These are phyloP conservation scores for Cryptococcus sp. DNA, from an alignment of 1,284 basidiomycete genomes.

Conservation along the genomic window DNA sequence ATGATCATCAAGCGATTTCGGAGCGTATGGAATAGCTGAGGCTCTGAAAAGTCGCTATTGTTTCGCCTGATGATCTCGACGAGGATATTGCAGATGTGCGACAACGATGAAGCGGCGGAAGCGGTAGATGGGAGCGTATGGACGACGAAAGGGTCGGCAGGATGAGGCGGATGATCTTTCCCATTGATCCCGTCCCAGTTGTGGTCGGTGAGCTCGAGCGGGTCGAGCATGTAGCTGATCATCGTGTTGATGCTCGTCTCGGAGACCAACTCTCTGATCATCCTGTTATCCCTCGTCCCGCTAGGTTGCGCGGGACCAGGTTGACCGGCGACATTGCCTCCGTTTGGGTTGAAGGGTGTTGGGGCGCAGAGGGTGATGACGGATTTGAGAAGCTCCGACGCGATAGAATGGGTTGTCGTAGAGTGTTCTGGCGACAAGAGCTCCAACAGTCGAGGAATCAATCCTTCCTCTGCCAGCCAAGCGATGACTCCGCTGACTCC, in stretches of 20 bases:
- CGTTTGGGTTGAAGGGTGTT: slow-evolving; percentile 53
- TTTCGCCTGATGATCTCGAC: slow-evolving; percentile 98
- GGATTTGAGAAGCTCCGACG: slow-evolving; percentile 87
- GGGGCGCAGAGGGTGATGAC: slow-evolving; percentile 93
- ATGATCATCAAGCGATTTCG: slow-evolving; percentile 83
- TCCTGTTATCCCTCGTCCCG: slow-evolving; percentile 57
- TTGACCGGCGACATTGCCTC: slow-evolving; percentile 56
- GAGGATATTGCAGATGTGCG: slow-evolving; percentile 81
- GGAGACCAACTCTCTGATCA: slow-evolving; percentile 84
- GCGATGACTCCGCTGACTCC: slow-evolving; percentile 76
- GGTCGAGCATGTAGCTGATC: slow-evolving; percentile 71
- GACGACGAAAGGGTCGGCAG: slow-evolving; percentile 37
- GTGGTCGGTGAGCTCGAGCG: slow-evolving; percentile 51
- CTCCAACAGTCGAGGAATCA: slow-evolving; percentile 75
- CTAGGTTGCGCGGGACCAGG: slow-evolving; percentile 29
- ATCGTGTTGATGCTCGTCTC: slow-evolving; percentile 67
- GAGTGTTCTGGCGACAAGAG: slow-evolving; percentile 75
- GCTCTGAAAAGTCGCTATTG: slow-evolving; percentile 98
- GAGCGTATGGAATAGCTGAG: slow-evolving; percentile 92
- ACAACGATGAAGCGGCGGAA: slow-evolving; percentile 78
- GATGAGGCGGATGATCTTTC: slow-evolving; percentile 10
- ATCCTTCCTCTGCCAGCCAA: slow-evolving; percentile 82
- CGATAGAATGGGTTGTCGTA: slow-evolving; percentile 75
- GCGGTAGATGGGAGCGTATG: slow-evolving; percentile 59
- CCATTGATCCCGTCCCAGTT: slow-evolving; percentile 27